Conservation (phyloP, 345 rosid genomes). For the Geranium rotundifolium region DNA sequence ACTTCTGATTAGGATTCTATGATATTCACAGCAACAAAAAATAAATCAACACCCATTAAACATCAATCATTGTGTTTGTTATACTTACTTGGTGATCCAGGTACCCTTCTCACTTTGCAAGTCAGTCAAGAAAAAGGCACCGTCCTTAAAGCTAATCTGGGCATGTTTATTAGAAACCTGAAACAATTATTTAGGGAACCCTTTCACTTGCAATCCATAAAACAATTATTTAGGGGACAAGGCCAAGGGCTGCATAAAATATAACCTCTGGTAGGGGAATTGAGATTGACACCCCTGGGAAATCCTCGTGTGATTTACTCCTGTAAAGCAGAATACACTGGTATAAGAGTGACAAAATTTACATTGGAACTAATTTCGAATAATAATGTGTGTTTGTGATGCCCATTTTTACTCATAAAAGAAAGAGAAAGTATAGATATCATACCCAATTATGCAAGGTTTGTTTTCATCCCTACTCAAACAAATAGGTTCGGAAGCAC, state of each 20-base stretch:
- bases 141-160: constrained; percentile 56
- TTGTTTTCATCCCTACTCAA: constrained; percentile 44
- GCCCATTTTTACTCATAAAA: neutral
- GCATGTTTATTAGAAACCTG: constrained; percentile 80
- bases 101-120: constrained; percentile 66
- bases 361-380: neutral
- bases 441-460: constrained; percentile 52
- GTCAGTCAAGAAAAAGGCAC: constrained; percentile 62
- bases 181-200: neutral
- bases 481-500: constrained; percentile 32
- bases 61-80: neutral
- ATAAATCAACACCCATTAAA: constrained; percentile 2
- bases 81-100: constrained; percentile 59
- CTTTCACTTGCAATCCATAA: neutral
- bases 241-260: neutral
- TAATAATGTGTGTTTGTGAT: neutral
- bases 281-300: constrained; percentile 42
- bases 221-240: neutral
- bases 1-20: neutral
- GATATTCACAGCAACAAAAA: neutral
- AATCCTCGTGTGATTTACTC: constrained; percentile 35
- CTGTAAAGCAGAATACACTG: constrained; percentile 22
- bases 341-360: neutral
- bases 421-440: neutral
- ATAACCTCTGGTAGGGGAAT: constrained; percentile 59